These are phyloP conservation scores for Hyaloperonospora arabidopsidis DNA, from an alignment of 352 stramenopile genomes.

Conservation along the genomic window DNA sequence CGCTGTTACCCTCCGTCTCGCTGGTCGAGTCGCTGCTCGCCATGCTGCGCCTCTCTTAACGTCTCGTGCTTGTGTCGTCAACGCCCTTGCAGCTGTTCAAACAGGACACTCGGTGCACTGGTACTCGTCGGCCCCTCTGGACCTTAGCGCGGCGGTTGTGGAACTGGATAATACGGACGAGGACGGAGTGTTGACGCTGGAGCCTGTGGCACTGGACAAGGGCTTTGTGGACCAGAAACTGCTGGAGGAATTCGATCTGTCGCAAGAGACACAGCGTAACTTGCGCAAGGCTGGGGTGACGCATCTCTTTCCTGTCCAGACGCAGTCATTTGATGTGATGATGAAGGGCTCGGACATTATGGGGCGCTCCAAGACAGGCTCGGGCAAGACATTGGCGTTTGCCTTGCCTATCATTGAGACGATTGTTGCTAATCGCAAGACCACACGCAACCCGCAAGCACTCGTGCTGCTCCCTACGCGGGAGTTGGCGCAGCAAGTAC, in stretches of 20 bases:
- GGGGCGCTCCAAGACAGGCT: conserved; percentile 75
- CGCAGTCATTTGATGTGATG: conserved; percentile 75
- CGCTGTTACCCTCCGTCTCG: too few species aligned
- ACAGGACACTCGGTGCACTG: conserved; percentile 7
- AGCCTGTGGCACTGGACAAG: conserved; percentile 29
- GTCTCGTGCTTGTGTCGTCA: too few species aligned
- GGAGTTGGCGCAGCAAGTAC: conserved; percentile 95
- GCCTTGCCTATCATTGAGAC: conserved; percentile 72
- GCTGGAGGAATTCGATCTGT: conserved; percentile 59
- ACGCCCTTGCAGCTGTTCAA: too few species aligned
- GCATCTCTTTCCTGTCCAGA: conserved; percentile 79
- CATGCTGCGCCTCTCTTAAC: too few species aligned
- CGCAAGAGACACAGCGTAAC: conserved; percentile 46
- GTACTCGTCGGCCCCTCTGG: conserved; percentile 22
- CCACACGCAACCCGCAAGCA: conserved; percentile 67
- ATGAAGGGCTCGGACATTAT: conserved; percentile 78
- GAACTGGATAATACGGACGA: conserved; percentile 31
- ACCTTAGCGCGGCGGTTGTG: too few species aligned
- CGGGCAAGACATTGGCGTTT: conserved; percentile 76
- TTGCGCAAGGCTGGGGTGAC: conserved; percentile 57
- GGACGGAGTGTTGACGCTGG: conserved; percentile 36
- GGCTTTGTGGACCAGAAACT: conserved; percentile 73
- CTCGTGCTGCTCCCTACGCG: conserved; percentile 95
- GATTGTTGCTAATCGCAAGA: conserved; percentile 39
- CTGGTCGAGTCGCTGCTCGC: too few species aligned